A percentile compares a stretch with the other conserved stretches of the same genome.
Evolutionary conservation across 805 yeast genomes (phyloP).

Genomic region (Monosporozyma yasuniensis): DNA sequence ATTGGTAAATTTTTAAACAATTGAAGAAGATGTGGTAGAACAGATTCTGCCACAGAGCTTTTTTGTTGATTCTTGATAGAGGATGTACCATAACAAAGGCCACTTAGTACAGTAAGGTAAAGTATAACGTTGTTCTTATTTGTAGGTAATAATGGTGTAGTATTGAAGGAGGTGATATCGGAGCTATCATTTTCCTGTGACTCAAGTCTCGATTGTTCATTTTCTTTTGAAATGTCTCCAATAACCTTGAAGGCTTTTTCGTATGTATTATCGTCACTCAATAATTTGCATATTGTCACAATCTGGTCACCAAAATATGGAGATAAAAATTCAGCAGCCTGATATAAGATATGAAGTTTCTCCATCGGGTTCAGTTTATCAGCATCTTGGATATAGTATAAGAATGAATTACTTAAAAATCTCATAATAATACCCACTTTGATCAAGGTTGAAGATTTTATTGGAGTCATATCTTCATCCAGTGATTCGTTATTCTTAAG

Average conservation of each 20-base stretch:
- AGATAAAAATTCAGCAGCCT: slow-evolving; percentile 29
- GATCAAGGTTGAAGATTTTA: slow-evolving; percentile 13
- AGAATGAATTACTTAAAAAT: slow-evolving; percentile 21
- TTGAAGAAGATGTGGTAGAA: slow-evolving; percentile 19
- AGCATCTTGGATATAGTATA: slow-evolving; percentile 9
- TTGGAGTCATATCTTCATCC: slow-evolving; percentile 9
- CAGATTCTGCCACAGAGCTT: slow-evolving; percentile 12
- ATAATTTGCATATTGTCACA: slow-evolving; percentile 18
- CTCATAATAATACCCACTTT: slow-evolving; percentile 21
- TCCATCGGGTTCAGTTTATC: slow-evolving; percentile 7
- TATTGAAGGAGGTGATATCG: slow-evolving; percentile 3
- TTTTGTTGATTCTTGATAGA: slow-evolving; percentile 19
- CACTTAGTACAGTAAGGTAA: slow-evolving; percentile 23
- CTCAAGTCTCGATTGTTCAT: slow-evolving; percentile 3
- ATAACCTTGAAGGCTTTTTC: slow-evolving; percentile 5
- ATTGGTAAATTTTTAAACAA: slow-evolving; percentile 19
- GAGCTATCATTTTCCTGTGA: slow-evolving; percentile 8
- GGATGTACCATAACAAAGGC: slow-evolving; percentile 25
- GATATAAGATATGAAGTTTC: slow-evolving; percentile 16
- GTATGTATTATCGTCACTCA: slow-evolving; percentile 19
- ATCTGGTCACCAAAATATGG: slow-evolving; percentile 20
- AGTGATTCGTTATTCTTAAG: slow-evolving; percentile 26
- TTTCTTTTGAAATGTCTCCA: slow-evolving; percentile 3
- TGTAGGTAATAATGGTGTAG: slow-evolving; percentile 17
- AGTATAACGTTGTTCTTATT: slow-evolving; percentile 15